Percentiles rank a stretch among this genome's conserved stretches.
Conservation (phyloP, 805 yeast genomes). For the Ascoidea tarda region DNA sequence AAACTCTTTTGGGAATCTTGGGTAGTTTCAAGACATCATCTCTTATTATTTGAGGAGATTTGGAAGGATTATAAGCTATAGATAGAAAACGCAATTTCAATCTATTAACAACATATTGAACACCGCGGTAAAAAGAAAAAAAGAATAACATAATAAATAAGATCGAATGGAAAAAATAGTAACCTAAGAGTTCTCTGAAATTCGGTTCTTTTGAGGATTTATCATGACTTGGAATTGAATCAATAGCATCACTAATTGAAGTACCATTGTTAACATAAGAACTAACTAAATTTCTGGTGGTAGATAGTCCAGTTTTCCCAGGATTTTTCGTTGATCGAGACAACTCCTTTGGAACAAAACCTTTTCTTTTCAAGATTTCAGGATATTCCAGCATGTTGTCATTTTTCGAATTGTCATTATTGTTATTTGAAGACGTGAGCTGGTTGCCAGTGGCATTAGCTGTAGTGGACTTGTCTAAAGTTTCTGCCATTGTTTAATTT, state of each 20-base stretch:
- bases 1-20: conserved; percentile 68
- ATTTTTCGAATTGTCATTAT: not conserved
- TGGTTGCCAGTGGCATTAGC: too few relatives aligned
- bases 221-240: not conserved
- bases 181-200: conserved; percentile 8
- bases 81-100: conserved; percentile 42
- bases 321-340: too few relatives aligned
- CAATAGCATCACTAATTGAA: not conserved
- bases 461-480: too few relatives aligned
- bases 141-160: conserved; percentile 38
- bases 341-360: not conserved
- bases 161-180: conserved; percentile 30
- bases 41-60: conserved; percentile 75
- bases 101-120: conserved; percentile 37
- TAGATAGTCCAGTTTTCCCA: too few relatives aligned
- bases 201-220: not conserved
- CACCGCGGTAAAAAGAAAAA: conserved; percentile 40
- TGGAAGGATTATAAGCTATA: conserved; percentile 52
- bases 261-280: too few relatives aligned
- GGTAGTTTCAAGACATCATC: conserved; percentile 60
- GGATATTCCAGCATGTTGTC: not conserved
- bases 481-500: too few relatives aligned
- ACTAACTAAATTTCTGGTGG: too few relatives aligned
- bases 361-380: not conserved
- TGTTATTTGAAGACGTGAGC: too few relatives aligned